A percentile compares a stretch with the other conserved stretches of the same genome.
These are phyloP conservation scores for Exophiala bonariae DNA, from an alignment of 2,329 filamentous ascomycete species.

Conservation along the genomic window DNA sequence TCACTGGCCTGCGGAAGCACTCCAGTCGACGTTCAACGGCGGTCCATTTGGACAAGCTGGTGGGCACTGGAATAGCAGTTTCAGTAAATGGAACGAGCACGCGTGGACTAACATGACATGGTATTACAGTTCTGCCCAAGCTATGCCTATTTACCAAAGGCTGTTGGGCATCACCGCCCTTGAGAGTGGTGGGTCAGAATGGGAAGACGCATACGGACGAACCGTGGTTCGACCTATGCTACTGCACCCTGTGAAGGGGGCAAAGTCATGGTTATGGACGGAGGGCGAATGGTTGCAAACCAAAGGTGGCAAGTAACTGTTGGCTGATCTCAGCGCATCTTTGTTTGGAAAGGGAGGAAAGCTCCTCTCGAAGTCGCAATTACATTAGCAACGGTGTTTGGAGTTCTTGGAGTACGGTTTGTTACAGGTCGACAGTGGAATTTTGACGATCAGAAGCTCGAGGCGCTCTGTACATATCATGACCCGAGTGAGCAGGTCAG, in stretches of 20 bases:
- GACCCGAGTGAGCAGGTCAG: too few species aligned
- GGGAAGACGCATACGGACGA: conserved; percentile 32
- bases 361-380: conserved; percentile 2
- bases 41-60: conserved; percentile 34
- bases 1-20: conserved; percentile 54
- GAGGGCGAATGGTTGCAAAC: conserved; percentile 27
- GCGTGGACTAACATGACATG: conserved; percentile 36
- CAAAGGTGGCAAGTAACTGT: conserved; percentile 24
- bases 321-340: not conserved
- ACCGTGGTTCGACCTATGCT: conserved; percentile 33
- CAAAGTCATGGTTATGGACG: conserved; percentile 35
- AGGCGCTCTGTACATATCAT: too few species aligned
- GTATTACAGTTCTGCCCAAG: conserved; percentile 35
- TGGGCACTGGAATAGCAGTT: conserved; percentile 34
- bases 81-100: conserved; percentile 35
- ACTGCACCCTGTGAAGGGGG: conserved; percentile 35
- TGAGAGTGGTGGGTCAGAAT: conserved; percentile 29
- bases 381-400: conserved; percentile 22
- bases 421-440: conserved; percentile 6
- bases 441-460: too few species aligned
- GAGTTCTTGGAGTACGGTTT: conserved; percentile 14
- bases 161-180: conserved; percentile 30
- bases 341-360: conserved; percentile 1
- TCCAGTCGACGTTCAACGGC: conserved; percentile 35
- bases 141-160: conserved; percentile 35